Conservation (phyloP, 371 early-diverging fungal genomes). For the Rhizopus sp. region DNA sequence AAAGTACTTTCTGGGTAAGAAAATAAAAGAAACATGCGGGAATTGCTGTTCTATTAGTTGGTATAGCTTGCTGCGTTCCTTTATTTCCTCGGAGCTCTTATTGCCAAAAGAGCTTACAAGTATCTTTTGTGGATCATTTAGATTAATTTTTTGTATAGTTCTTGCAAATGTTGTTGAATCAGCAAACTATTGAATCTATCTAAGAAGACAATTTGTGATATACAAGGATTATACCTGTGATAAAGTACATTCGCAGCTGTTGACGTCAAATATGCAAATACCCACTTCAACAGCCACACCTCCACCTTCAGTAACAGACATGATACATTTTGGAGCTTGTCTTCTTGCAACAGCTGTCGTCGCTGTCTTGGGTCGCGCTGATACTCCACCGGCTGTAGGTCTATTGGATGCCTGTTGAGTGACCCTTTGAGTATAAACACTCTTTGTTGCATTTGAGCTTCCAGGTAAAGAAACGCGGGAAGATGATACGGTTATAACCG, state of each 20-base stretch:
- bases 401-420: no score
- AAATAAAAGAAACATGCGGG: slow-evolving; percentile 44
- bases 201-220: neutral
- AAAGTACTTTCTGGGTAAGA: slow-evolving; percentile 59
- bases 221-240: slow-evolving; percentile 51
- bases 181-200: slow-evolving; percentile 49
- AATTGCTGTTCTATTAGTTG: slow-evolving; percentile 51
- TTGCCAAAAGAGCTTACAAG: slow-evolving; percentile 3
- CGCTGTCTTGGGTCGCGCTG: slow-evolving; percentile 7
- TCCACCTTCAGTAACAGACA: slow-evolving; percentile 55
- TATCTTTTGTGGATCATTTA: slow-evolving; percentile 66
- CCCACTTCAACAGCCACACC: slow-evolving; percentile 64
- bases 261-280: slow-evolving; percentile 62
- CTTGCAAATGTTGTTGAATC: slow-evolving; percentile 65
- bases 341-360: neutral
- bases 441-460: no score
- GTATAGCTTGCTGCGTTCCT: slow-evolving; percentile 42
- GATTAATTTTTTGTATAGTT: slow-evolving; percentile 62
- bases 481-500: no score
- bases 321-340: slow-evolving; percentile 11
- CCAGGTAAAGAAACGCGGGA: no score
- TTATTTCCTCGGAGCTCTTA: neutral
- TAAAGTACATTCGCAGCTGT: slow-evolving; percentile 61
- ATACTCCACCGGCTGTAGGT: neutral
- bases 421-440: no score